Base-by-base conservation (phyloP, 192 early-diverging fungal genomes). In the Podila epigama region DNA sequence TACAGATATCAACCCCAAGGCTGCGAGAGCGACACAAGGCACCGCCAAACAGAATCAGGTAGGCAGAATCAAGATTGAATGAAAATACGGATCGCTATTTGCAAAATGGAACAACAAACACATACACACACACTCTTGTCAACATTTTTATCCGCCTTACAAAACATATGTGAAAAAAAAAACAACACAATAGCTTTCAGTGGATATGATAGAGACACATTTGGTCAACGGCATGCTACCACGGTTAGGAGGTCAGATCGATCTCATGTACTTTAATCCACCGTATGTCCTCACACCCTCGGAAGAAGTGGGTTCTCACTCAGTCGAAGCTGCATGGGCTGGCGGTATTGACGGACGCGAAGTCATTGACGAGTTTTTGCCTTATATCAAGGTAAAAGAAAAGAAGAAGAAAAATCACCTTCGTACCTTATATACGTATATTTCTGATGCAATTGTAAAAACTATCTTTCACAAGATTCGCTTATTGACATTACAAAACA, bases 211-310 rank as follows among this genome's bases (percentile, higher is more conserved):
- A 20, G 83, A 69, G 15, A 92, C 92, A 5, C 80, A 89, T 20
- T 85, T 97, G 57, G 75, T 83, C 0, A 70, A 81, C 35, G 83
- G 79, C 4, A 65, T 95, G 15, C 68, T 87, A 13, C 77, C 83
- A 1, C 80, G 92, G 39, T 66, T 94, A 6, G 22, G 57, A 15
- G 65, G 85, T 2, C 39, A 52, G 0, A 75, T 97, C 15, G 97
- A 99, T 75, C 64, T 99, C 1, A 81, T 97, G 8, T 66, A 93
- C 33, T 97, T 97, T 75, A 99, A 99, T 62, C 97, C 97, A 20
- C 97, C 97, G 0, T 99, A 99, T 69, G 97, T 94, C 8, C 89
- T 96, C 1, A 98, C 97, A 1, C 84, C 91, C 1, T 80, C 83
- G 9, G 86, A 88, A 18, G 97, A 98, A 51, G 88, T 97, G 1